Conservation (phyloP, 2,329 filamentous ascomycete species). For the Ophiostoma populinum region DNA sequence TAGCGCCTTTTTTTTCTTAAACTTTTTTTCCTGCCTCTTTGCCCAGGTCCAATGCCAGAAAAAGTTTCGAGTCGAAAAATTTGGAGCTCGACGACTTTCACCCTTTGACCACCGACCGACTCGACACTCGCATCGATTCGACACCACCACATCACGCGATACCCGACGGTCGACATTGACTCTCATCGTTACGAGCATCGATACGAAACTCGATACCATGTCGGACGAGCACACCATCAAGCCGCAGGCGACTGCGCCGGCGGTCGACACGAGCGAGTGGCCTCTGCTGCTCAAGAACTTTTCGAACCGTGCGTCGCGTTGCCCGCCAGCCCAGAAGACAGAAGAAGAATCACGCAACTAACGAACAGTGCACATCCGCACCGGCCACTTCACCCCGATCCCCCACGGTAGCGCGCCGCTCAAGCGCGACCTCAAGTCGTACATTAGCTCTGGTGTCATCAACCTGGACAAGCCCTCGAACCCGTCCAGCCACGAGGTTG, state of each 20-base stretch:
- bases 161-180: no score
- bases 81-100: constrained; percentile 2
- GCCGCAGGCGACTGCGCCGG: constrained; percentile 65
- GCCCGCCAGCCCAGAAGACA: neutral
- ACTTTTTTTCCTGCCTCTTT: constrained; percentile 8
- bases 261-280: constrained; percentile 75
- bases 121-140: neutral
- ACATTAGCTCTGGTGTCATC: constrained; percentile 93
- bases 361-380: constrained; percentile 64
- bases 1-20: constrained; percentile 8
- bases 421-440: constrained; percentile 90
- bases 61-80: constrained; percentile 5
- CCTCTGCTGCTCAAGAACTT: constrained; percentile 93
- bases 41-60: constrained; percentile 1
- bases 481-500: constrained; percentile 94
- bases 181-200: neutral
- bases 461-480: constrained; percentile 97
- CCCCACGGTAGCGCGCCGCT: constrained; percentile 80
- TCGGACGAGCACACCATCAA: constrained; percentile 72
- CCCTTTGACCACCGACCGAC: neutral
- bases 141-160: neutral
- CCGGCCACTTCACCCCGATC: constrained; percentile 93
- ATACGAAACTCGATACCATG: no score
- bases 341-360: constrained; percentile 3
- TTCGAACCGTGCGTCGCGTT: constrained; percentile 71